Evolutionary conservation across 2,329 filamentous ascomycete genomes (phyloP).

Genomic region (Dothideomycetes sp.): DNA sequence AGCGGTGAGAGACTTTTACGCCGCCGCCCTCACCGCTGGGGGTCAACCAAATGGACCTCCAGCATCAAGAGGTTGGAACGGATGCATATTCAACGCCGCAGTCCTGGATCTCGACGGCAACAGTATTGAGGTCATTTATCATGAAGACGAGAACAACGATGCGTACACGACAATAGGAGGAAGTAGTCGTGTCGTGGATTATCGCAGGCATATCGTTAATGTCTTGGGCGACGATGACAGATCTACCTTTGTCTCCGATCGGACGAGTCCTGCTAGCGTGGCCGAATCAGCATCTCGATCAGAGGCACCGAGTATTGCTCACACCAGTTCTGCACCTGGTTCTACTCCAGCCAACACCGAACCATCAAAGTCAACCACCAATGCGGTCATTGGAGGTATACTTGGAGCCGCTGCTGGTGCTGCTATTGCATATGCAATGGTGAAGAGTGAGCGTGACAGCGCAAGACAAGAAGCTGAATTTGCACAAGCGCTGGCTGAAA

Average conservation of each 20-base stretch:
- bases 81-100: constrained; percentile 53
- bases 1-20: constrained; percentile 63
- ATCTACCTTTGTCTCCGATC: constrained; percentile 14
- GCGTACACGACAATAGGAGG: constrained; percentile 2
- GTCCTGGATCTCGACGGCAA: constrained; percentile 75
- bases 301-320: not conserved
- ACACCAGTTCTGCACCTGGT: not conserved
- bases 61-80: constrained; percentile 42
- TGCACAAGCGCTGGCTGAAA: constrained; percentile 19
- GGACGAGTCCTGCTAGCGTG: constrained; percentile 2
- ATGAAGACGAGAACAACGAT: constrained; percentile 33
- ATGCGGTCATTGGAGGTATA: constrained; percentile 54
- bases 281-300: not conserved
- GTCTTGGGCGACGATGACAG: constrained; percentile 26
- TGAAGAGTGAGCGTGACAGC: constrained; percentile 48
- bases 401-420: constrained; percentile 72
- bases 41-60: constrained; percentile 50
- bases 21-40: constrained; percentile 57
- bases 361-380: constrained; percentile 12
- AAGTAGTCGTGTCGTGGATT: constrained; percentile 38
- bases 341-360: not conserved
- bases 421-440: constrained; percentile 66
- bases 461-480: constrained; percentile 36
- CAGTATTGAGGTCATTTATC: constrained; percentile 67
- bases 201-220: constrained; percentile 24